A percentile compares a stretch with the other conserved stretches of the same genome.
Evolutionary conservation across 1,284 basidiomycete genomes (phyloP).

Genomic region (Coniferiporia sulphurascens): DNA sequence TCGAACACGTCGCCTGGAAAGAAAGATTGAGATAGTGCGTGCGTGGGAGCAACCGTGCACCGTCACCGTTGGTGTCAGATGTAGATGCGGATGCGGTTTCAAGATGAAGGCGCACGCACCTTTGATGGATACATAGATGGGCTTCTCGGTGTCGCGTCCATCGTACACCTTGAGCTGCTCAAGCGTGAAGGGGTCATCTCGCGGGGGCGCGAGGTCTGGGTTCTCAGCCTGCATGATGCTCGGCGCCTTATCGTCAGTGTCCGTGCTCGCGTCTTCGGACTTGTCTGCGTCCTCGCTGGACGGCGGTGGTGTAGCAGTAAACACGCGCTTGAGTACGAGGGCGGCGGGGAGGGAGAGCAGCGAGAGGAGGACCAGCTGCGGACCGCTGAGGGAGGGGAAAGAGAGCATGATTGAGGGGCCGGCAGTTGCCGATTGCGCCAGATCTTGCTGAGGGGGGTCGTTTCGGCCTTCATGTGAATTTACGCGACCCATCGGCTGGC

Average conservation of each 20-base stretch:
- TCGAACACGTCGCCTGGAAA: slow-evolving; percentile 74
- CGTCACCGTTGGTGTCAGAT: not conserved
- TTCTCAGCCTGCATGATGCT: slow-evolving; percentile 66
- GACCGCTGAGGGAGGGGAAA: slow-evolving; percentile 1
- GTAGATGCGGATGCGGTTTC: not conserved
- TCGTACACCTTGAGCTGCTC: slow-evolving; percentile 67
- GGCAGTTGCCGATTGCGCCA: not conserved
- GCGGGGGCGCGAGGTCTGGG: slow-evolving; percentile 66
- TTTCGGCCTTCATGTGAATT: not conserved
- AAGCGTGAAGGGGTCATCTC: slow-evolving; percentile 70
- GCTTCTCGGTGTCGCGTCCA: slow-evolving; percentile 57
- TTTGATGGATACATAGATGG: slow-evolving; percentile 88
- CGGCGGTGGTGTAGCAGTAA: not conserved
- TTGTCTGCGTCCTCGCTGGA: slow-evolving; percentile 14
- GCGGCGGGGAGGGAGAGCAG: slow-evolving; percentile 11
- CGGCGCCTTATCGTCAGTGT: slow-evolving; percentile 43
- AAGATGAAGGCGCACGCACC: slow-evolving; percentile 38
- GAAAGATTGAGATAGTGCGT: slow-evolving; percentile 18
- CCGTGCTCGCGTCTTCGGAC: slow-evolving; percentile 26
- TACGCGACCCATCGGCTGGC: too few species aligned
- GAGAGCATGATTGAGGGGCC: not conserved
- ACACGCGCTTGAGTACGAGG: not conserved
- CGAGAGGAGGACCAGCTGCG: slow-evolving; percentile 13
- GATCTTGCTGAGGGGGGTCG: not conserved
- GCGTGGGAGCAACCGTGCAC: not conserved